Evolutionary conservation across 345 rosid genomes (phyloP).

Genomic region (Dimocarpus longan): DNA sequence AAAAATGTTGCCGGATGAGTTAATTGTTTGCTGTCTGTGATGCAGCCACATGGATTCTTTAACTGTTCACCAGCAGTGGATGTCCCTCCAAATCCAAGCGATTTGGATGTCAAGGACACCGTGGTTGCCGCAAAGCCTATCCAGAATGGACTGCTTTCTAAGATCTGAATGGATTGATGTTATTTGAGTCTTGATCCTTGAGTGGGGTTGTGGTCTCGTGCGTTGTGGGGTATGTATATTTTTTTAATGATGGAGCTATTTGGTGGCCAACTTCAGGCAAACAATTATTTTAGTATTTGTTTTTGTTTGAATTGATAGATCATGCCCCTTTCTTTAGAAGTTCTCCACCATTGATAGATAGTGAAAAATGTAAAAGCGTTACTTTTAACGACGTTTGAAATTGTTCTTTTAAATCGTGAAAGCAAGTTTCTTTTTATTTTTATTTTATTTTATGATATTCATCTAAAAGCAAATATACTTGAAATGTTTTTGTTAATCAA

Average conservation of each 20-base stretch:
- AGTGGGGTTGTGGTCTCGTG: neutral
- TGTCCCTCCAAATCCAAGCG: constrained; percentile 57
- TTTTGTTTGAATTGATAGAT: neutral
- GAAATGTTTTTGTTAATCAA: too few species aligned
- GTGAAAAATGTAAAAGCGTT: neutral
- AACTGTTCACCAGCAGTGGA: constrained; percentile 71
- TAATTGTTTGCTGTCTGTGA: neutral
- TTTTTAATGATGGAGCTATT: neutral
- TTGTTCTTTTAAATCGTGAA: neutral
- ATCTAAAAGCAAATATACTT: neutral
- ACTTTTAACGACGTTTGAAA: neutral
- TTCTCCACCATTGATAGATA: neutral
- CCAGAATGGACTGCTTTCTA: constrained; percentile 46
- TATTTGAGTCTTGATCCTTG: neutral
- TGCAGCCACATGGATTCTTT: constrained; percentile 83
- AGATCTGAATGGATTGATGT: constrained; percentile 38
- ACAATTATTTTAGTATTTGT: neutral
- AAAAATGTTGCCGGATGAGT: too few species aligned
- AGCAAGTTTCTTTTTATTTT: too few species aligned
- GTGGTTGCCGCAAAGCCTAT: constrained; percentile 44
- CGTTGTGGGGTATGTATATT: neutral
- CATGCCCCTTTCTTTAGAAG: neutral
- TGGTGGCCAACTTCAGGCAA: neutral
- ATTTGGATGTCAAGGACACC: constrained; percentile 51
- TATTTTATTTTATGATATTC: too few species aligned